These are phyloP conservation scores for Gaeumannomyces tritici DNA, from an alignment of 2,329 filamentous ascomycete genomes.

Conservation along the genomic window DNA sequence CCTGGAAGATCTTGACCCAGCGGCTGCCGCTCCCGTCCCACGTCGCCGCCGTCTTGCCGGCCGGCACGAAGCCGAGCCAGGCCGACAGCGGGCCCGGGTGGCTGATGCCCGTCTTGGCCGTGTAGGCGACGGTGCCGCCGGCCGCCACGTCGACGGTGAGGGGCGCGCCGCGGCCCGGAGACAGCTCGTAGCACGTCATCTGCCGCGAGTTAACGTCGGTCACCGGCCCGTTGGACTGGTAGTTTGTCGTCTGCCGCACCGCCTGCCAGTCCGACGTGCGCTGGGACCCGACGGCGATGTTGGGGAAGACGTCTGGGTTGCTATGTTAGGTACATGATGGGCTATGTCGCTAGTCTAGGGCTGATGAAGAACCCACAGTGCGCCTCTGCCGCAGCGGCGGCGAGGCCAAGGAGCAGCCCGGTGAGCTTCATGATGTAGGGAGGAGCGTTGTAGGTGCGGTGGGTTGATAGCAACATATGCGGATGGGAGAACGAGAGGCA, in stretches of 20 bases:
- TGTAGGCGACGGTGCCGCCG: constrained; percentile 30
- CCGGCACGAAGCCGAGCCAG: constrained; percentile 29
- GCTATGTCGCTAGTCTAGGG: too few species aligned
- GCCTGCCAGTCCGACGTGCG: constrained; percentile 32
- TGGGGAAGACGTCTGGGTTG: constrained; percentile 28
- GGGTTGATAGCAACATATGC: too few species aligned
- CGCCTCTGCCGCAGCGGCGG: constrained; percentile 20
- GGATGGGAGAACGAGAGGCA: too few species aligned
- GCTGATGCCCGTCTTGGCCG: constrained; percentile 26
- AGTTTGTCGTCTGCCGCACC: constrained; percentile 38
- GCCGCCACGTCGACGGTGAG: constrained; percentile 32
- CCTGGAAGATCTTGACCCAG: constrained; percentile 34
- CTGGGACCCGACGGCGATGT: constrained; percentile 21
- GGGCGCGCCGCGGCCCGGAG: constrained; percentile 23
- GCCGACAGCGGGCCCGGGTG: constrained; percentile 29
- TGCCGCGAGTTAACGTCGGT: constrained; percentile 31
- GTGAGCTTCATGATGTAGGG: constrained; percentile 15
- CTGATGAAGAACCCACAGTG: constrained; percentile 27
- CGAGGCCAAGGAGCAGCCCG: constrained; percentile 12
- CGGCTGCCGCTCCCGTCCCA: constrained; percentile 27
- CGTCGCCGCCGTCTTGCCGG: constrained; percentile 22
- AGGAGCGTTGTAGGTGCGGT: background rate
- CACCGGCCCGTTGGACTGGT: constrained; percentile 37
- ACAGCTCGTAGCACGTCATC: constrained; percentile 40
- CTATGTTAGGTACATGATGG: too few species aligned